A percentile compares a stretch with the other conserved stretches of the same genome.
phyloP scores from a whole-genome alignment of 2,329 filamentous ascomycete species.

The Ophiognomonia clavigignenti-juglandacearum region DNA sequence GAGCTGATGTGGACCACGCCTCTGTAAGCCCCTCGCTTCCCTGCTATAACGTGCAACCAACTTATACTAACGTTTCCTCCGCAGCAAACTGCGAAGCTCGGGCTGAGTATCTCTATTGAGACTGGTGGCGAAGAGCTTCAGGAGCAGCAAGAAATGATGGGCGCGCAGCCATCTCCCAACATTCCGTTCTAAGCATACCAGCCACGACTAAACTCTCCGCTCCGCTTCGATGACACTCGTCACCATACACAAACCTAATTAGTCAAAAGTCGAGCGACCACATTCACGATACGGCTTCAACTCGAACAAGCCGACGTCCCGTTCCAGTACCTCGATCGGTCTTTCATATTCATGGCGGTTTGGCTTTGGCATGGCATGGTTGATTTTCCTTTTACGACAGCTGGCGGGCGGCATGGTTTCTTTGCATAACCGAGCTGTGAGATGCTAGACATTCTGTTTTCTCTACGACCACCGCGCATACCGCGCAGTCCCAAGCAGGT shows the following conservation, averaged over 20 bases:
- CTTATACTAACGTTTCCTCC: constrained; percentile 23
- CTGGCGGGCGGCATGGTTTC: constrained; percentile 2
- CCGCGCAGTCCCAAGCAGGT: constrained; percentile 1
- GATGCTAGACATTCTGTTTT: constrained; percentile 11
- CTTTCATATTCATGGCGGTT: constrained; percentile 5
- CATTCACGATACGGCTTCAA: constrained; percentile 3
- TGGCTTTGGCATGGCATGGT: constrained; percentile 13
- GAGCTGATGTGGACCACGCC: constrained; percentile 91
- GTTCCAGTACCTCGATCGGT: constrained; percentile 1
- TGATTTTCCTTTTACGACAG: constrained; percentile 1
- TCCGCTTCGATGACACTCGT: constrained; percentile 17
- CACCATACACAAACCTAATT: constrained; percentile 7
- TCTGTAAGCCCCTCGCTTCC: constrained; percentile 61
- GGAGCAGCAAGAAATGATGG: constrained; percentile 68
- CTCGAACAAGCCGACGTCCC: constrained; percentile 1
- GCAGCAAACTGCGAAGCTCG: constrained; percentile 92
- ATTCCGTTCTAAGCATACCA: constrained; percentile 58
- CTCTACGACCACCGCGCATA: not conserved
- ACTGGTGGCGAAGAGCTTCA: constrained; percentile 79
- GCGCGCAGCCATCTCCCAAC: constrained; percentile 48
- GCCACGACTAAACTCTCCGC: constrained; percentile 19
- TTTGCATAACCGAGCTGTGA: constrained; percentile 11
- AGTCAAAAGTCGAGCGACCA: constrained; percentile 8
- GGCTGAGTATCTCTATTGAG: constrained; percentile 89
- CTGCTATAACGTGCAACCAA: no score